Evolutionary conservation across 345 rosid genomes (phyloP), one percentile per base, ranked within the genome.

Genomic region (Raphanus raphanistrum): DNA sequence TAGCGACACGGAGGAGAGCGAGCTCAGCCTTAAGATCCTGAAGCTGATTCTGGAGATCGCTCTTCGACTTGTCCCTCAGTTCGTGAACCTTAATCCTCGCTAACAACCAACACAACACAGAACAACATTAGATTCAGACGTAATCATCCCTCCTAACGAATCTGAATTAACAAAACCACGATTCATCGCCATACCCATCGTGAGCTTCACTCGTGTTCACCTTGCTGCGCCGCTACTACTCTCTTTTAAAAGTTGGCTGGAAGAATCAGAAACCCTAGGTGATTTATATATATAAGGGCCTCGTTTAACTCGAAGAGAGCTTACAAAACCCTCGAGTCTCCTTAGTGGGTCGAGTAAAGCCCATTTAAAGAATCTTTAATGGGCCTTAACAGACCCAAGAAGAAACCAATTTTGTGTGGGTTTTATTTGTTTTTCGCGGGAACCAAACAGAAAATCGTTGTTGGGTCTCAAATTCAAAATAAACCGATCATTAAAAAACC

Each of bases 61-160:
- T 21, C 83, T 84, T 86, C 61, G 86, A 78, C 73, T 86, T 84
- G n/a, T 74, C 80, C 63, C 87, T 81, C 63, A 86, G 54, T 71
- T 86, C 89, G 43, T 86, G 89, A 72, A 86, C 89, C 87, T 86
- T 86, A 64, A 84, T 82, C 61, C 89, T 84, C 60, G 89, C 89
- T 84, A 59, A 59, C 0, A 5, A 68, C 50, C 52, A 25, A 25
- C 2, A 45, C 16, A 26, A 73, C 21, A 15, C 2, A 45, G 12
- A 43, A 11, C 8, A 55, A 26, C 16, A 45, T 16, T 6, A 5
- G 11, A 78, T 72, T 72, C 33, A 78, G 62, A 55, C 12, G 75
- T 16, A 38, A 36, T 50, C 8, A 36, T 8, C 6, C 16, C 21
- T 21, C 11, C 45, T 36, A 2, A 36, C 1, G 26, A 54, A 17